Percentiles rank a stretch among this genome's conserved stretches.
These are phyloP conservation scores for Exserohilum turcica DNA, from an alignment of 2,329 filamentous ascomycete genomes.

Conservation along the genomic window DNA sequence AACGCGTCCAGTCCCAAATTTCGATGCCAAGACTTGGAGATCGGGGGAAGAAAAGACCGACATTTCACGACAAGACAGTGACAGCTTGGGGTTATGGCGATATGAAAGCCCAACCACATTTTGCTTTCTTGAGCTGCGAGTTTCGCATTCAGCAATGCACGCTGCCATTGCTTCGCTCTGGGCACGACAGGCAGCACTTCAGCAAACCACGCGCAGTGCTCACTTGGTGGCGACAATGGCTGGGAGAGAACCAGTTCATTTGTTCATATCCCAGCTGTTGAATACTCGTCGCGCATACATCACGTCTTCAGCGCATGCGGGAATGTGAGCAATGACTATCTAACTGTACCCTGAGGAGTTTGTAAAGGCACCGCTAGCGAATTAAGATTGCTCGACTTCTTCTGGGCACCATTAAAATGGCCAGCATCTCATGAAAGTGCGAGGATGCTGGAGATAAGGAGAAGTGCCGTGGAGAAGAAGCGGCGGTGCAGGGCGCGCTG, in stretches of 20 bases:
- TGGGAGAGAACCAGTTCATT: neutral
- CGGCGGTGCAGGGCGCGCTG: constrained; percentile 22
- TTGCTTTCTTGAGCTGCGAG: neutral
- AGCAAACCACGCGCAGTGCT: neutral
- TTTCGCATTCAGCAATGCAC: neutral
- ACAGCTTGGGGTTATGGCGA: neutral
- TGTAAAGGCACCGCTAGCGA: constrained; percentile 95
- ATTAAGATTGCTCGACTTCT: constrained; percentile 80
- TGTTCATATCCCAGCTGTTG: neutral
- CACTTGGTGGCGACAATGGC: too few species aligned
- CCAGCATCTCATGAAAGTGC: constrained; percentile 69
- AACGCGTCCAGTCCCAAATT: constrained; percentile 36
- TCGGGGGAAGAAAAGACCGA: constrained; percentile 17
- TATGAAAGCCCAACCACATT: neutral
- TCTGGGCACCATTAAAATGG: constrained; percentile 92
- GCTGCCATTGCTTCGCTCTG: neutral
- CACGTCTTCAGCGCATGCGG: constrained; percentile 7
- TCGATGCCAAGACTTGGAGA: constrained; percentile 23
- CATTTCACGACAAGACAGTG: constrained; percentile 1
- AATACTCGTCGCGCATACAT: neutral
- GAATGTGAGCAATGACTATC: constrained; percentile 92
- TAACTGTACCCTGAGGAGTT: constrained; percentile 83
- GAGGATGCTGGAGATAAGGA: constrained; percentile 93
- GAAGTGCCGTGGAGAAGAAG: constrained; percentile 65
- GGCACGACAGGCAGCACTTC: neutral